Evolutionary conservation across 768 basidiomycete species (phyloP).

Genomic region (Boletales sp.): DNA sequence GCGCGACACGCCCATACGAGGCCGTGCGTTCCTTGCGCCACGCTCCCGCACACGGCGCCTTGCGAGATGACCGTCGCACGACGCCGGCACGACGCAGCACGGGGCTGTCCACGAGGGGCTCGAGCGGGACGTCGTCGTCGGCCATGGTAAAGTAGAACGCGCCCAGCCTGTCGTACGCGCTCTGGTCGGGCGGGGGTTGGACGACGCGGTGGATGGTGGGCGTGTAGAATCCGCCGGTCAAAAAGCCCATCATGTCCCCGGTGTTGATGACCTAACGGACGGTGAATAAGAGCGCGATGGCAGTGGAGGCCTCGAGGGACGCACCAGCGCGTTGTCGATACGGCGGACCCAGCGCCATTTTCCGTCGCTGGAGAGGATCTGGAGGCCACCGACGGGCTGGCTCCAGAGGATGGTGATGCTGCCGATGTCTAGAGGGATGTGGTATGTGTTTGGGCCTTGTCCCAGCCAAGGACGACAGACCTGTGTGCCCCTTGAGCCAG

Average conservation of each 20-base stretch:
- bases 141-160: constrained; percentile 54
- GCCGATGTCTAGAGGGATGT: constrained; percentile 48
- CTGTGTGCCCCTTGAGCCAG: constrained; percentile 58
- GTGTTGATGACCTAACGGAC: constrained; percentile 51
- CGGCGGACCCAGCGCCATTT: constrained; percentile 59
- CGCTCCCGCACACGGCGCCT: constrained; percentile 45
- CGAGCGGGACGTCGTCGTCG: constrained; percentile 47
- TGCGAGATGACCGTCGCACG: constrained; percentile 32
- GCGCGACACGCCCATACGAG: constrained; percentile 46
- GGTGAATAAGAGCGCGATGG: background rate
- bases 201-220: constrained; percentile 61
- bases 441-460: constrained; percentile 23
- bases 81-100: constrained; percentile 45
- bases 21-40: constrained; percentile 50
- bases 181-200: constrained; percentile 54
- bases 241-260: constrained; percentile 55
- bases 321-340: constrained; percentile 52
- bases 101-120: constrained; percentile 44
- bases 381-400: constrained; percentile 55
- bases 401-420: constrained; percentile 56
- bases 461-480: constrained; percentile 22
- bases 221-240: constrained; percentile 56
- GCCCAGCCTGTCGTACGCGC: constrained; percentile 44
- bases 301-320: background rate
- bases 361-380: constrained; percentile 50